phyloP scores from a whole-genome alignment of 179 eudicot genomes.

The Amaranthus tricolor region DNA sequence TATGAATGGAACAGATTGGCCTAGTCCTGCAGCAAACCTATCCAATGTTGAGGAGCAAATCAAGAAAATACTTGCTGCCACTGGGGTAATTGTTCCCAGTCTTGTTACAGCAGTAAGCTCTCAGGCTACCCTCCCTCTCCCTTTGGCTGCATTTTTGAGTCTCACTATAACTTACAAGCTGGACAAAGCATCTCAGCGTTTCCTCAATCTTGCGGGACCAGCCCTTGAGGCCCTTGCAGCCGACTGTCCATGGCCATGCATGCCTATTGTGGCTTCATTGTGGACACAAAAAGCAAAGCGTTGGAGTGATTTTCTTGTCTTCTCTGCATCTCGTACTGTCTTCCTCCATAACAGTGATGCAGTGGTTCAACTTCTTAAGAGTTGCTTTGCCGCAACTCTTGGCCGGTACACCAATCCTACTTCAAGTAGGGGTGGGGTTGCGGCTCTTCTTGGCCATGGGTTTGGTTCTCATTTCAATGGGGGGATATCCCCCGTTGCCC shows the following conservation, averaged over 20 bases:
- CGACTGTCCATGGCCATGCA: conserved; percentile 99
- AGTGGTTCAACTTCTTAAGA: conserved; percentile 80
- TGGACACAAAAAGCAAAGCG: conserved; percentile 96
- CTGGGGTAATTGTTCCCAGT: conserved; percentile 88
- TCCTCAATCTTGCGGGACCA: conserved; percentile 96
- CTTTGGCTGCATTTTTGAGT: conserved; percentile 96
- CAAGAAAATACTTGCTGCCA: conserved; percentile 88
- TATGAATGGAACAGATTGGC: conserved; percentile 99
- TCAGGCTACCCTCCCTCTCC: conserved; percentile 89
- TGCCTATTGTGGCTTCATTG: conserved; percentile 93
- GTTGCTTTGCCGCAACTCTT: conserved; percentile 75
- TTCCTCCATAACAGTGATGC: conserved; percentile 89
- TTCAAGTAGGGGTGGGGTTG: conserved; percentile 67
- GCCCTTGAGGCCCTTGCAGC: conserved; percentile 96
- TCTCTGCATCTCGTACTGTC: conserved; percentile 92
- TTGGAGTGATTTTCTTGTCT: conserved; percentile 91
- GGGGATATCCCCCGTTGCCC: conserved; percentile 91
- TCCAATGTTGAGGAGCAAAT: conserved; percentile 91
- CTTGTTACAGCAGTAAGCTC: conserved; percentile 66
- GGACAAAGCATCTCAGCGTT: conserved; percentile 84
- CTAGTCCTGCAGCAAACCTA: conserved; percentile 94
- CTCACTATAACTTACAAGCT: conserved; percentile 95
- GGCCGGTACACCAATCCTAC: conserved; percentile 48
- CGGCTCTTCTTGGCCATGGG: conserved; percentile 94
- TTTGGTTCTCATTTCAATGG: conserved; percentile 73